Base-by-base conservation (phyloP, 176 grass and related monocot genomes). In the Triticum turgidum region DNA sequence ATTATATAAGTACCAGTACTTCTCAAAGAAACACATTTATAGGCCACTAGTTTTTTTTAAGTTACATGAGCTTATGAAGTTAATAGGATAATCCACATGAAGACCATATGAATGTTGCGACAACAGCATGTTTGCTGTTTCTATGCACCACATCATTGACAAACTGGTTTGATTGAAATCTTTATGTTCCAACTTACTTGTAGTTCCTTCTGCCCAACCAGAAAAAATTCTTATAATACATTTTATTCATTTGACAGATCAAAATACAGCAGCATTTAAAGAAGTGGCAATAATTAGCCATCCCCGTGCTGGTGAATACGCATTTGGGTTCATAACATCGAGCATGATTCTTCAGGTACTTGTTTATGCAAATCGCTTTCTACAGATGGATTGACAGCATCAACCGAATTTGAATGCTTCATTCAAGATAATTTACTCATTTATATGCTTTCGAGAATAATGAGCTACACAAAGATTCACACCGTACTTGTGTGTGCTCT, bases 271-370 rank as follows among this genome's bases (percentile, higher is more conserved):
- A 15, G 94, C 94, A 65, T 96, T 98, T 87, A 98, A 96, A 89
- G 97, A 98, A 84, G 97, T 98, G 70, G 97, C 97, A 30, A 98
- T 96, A 77, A 94, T 98, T 86, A 90, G 94, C 76, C 97, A 98
- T 88, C 97, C 97, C 24, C 91, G 92, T 66, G 85, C 92, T 85
- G 97, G 97, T 34, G 97, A 98, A 90, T 98, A 98, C 69, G 97
- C 97, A 89, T 98, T 98, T 91, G 97, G 97, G 82, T 98, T 98
- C 11, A 98, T 98, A 76, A 98, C 94, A 65, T 99, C 97, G 9
- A 91, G 90, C 3, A 74, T 99, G 87, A 66, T 85, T 86, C 97
- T 99, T 93, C 97, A 96, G 93, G 97, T 99, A 91, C 20, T 84
- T 84, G 25, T 87, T 77, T 44, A 61, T 67, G 33, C 76, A 32